These are phyloP conservation scores for Platanthera zijinensis DNA, from an alignment of 106 monocot species.

Conservation along the genomic window DNA sequence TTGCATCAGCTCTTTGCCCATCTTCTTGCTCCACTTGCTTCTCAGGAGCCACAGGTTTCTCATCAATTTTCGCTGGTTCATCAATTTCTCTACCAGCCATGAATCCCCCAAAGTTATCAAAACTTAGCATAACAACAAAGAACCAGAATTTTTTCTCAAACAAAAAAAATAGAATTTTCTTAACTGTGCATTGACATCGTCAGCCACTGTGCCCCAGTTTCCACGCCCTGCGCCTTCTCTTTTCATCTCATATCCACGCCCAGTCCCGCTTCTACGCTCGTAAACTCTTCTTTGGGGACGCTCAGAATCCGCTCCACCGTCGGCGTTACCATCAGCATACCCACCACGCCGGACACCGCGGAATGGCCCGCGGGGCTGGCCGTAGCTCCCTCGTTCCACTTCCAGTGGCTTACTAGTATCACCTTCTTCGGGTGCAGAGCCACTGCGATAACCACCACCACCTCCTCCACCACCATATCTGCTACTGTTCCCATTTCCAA, in stretches of 20 bases:
- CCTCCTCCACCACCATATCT: conserved; percentile 18
- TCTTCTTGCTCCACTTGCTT: conserved; percentile 20
- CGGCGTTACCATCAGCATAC: conserved; percentile 23
- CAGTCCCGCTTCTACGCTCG: conserved; percentile 82
- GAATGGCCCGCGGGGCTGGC: conserved; percentile 39
- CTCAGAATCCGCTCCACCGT: conserved; percentile 36
- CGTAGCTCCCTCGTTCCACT: conserved; percentile 29
- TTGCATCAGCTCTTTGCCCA: conserved; percentile 15
- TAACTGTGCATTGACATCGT: conserved; percentile 60
- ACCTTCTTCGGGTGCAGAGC: conserved; percentile 26
- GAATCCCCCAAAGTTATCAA: not conserved
- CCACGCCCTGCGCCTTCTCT: conserved; percentile 85
- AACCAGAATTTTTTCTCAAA: not conserved
- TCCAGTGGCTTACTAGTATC: conserved; percentile 26
- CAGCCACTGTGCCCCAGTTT: conserved; percentile 70
- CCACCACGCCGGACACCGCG: conserved; percentile 55
- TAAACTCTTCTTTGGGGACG: conserved; percentile 43
- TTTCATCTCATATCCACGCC: conserved; percentile 78
- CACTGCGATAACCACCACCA: conserved; percentile 18
- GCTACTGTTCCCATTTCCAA: conserved; percentile 31
- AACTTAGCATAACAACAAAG: not conserved
- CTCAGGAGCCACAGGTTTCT: conserved; percentile 20
- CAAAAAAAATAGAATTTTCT: conserved; percentile 3
- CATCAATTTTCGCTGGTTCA: conserved; percentile 25
- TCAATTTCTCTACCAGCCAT: conserved; percentile 20